Evolutionary conservation across 805 yeast genomes (phyloP).

Genomic region (Schizosaccharomyces cryophilus): DNA sequence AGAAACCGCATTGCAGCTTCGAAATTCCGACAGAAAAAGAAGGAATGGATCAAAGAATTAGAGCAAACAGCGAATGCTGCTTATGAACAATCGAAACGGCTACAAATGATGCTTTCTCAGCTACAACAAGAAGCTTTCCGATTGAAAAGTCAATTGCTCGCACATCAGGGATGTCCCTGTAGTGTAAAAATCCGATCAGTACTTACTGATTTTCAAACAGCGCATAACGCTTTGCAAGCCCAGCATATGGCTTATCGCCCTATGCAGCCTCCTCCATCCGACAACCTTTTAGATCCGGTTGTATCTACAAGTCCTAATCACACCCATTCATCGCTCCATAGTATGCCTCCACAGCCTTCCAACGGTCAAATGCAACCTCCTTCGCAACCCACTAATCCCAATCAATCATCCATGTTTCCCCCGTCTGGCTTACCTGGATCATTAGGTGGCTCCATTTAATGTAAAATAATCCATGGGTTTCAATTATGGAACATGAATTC

Average conservation of each 20-base stretch:
- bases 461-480: background rate
- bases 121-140: background rate
- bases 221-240: background rate
- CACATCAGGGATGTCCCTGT: conserved; percentile 1
- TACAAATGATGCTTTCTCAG: background rate
- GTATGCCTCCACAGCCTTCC: background rate
- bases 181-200: background rate
- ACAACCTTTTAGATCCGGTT: background rate
- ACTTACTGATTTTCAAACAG: background rate
- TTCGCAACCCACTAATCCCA: background rate
- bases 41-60: conserved; percentile 1
- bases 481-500: background rate
- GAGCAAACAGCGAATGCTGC: conserved; percentile 2
- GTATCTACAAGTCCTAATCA: background rate
- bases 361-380: background rate
- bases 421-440: background rate
- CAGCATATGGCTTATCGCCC: conserved; percentile 1
- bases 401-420: background rate
- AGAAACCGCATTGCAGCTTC: conserved; percentile 4
- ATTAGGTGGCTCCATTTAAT: background rate
- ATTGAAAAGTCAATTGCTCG: background rate
- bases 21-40: conserved; percentile 2
- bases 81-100: background rate
- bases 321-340: background rate
- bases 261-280: background rate